These are phyloP conservation scores for Pontederia crassipes DNA, from an alignment of 176 grass and related monocot species.

Conservation along the genomic window DNA sequence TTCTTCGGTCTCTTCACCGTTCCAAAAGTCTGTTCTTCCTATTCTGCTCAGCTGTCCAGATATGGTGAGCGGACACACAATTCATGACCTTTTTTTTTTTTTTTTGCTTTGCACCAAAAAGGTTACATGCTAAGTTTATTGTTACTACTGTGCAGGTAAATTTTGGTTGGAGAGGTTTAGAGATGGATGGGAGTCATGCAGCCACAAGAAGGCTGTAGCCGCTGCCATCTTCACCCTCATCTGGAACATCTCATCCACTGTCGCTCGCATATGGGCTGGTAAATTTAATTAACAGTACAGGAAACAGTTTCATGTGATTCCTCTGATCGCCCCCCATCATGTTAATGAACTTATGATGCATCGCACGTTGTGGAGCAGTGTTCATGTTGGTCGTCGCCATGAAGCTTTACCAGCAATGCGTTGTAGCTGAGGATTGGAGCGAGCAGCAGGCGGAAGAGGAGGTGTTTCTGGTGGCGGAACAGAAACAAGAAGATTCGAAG, in stretches of 20 bases:
- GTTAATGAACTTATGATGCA: background rate
- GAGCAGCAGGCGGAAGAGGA: conserved; percentile 23
- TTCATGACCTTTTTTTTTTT: background rate
- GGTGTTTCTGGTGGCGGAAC: background rate
- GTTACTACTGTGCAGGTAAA: conserved; percentile 27
- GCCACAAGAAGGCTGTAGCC: conserved; percentile 81
- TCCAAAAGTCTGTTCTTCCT: conserved; percentile 90
- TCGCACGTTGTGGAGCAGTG: conserved; percentile 25
- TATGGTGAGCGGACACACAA: conserved; percentile 40
- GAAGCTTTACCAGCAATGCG: conserved; percentile 79
- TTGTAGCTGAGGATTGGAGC: conserved; percentile 54
- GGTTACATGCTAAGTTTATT: background rate
- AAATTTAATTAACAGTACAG: background rate
- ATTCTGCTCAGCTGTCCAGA: conserved; percentile 83
- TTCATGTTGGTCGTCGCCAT: conserved; percentile 86
- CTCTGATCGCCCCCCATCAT: background rate
- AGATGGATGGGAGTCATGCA: conserved; percentile 89
- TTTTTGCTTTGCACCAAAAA: background rate
- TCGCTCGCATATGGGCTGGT: conserved; percentile 90
- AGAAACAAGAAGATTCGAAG: conserved; percentile 12
- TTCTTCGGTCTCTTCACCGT: conserved; percentile 96
- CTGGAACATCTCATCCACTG: conserved; percentile 87
- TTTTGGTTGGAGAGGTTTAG: conserved; percentile 91
- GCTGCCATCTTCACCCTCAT: conserved; percentile 76
- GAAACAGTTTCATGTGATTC: background rate